Conservation (phyloP, 78 protist species). For the Planoprotostelium fungivorum region DNA sequence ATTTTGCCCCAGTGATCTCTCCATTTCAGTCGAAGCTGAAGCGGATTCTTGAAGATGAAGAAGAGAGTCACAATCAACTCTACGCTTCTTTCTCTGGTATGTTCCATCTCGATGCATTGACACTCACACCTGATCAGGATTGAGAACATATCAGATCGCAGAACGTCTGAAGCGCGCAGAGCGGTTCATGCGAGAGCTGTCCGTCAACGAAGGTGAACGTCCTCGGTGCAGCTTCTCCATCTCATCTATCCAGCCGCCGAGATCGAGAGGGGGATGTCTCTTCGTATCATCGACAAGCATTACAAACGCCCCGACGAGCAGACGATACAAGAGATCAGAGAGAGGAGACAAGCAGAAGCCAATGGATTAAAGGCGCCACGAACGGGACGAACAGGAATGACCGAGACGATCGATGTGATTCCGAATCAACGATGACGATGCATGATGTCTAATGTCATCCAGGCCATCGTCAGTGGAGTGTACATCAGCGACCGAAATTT, state of each 20-base stretch:
- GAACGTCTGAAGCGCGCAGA: not conserved
- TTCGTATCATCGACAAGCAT: not conserved
- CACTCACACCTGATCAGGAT: not conserved
- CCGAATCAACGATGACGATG: not conserved
- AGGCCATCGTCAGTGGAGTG: not conserved
- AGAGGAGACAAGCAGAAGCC: not conserved
- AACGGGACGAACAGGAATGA: not conserved
- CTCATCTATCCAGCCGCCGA: not conserved
- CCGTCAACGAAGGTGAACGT: not conserved
- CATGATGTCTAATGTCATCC: not conserved
- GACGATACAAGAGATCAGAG: not conserved
- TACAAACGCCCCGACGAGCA: not conserved
- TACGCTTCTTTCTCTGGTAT: not conserved
- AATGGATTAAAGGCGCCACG: not conserved
- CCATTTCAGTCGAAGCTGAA: not conserved
- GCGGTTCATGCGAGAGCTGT: not conserved
- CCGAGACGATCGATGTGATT: not conserved
- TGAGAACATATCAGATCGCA: not conserved
- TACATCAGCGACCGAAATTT: not conserved
- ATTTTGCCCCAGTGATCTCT: not conserved
- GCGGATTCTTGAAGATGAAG: not conserved
- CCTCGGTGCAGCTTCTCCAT: not conserved
- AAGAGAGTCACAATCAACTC: not conserved
- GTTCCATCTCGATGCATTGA: not conserved
- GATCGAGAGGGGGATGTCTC: not conserved